These are phyloP conservation scores for Mucor plumbeus DNA, from an alignment of 371 early-diverging fungal genomes.

Conservation along the genomic window DNA sequence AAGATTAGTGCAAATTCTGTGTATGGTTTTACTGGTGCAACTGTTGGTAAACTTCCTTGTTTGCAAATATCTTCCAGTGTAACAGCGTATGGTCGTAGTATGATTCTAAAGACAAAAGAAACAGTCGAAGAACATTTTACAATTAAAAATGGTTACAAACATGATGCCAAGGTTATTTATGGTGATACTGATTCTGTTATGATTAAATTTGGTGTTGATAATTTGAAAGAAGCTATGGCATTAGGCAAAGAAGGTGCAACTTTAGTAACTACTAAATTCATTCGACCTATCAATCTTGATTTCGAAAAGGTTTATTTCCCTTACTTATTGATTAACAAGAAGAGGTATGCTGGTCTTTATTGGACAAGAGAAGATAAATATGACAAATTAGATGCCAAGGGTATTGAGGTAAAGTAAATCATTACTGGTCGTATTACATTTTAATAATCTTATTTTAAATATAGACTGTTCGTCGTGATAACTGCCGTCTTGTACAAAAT, in stretches of 20 bases:
- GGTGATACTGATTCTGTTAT: slow-evolving; percentile 99
- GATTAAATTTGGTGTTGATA: slow-evolving; percentile 94
- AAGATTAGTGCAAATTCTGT: slow-evolving; percentile 99
- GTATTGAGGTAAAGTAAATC: slow-evolving; percentile 85
- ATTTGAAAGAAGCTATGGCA: slow-evolving; percentile 87
- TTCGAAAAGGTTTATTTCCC: slow-evolving; percentile 99
- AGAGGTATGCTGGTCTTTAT: slow-evolving; percentile 99
- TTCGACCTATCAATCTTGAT: slow-evolving; percentile 97
- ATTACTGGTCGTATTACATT: neutral
- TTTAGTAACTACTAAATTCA: slow-evolving; percentile 86
- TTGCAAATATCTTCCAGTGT: slow-evolving; percentile 98
- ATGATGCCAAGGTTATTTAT: slow-evolving; percentile 96
- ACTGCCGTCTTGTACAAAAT: slow-evolving; percentile 93
- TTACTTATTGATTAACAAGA: slow-evolving; percentile 99
- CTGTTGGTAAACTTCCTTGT: slow-evolving; percentile 97
- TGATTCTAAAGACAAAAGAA: slow-evolving; percentile 95
- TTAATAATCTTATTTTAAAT: neutral
- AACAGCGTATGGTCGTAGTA: slow-evolving; percentile 98
- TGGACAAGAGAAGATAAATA: slow-evolving; percentile 93
- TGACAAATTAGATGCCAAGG: slow-evolving; percentile 99
- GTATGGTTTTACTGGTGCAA: slow-evolving; percentile 99
- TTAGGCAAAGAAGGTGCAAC: slow-evolving; percentile 90
- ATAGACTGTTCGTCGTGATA: slow-evolving; percentile 99
- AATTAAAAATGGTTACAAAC: slow-evolving; percentile 85
- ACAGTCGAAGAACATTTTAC: slow-evolving; percentile 89